Evolutionary conservation across 805 yeast species (phyloP).

Genomic region (Cyberlindnera mycetangii): DNA sequence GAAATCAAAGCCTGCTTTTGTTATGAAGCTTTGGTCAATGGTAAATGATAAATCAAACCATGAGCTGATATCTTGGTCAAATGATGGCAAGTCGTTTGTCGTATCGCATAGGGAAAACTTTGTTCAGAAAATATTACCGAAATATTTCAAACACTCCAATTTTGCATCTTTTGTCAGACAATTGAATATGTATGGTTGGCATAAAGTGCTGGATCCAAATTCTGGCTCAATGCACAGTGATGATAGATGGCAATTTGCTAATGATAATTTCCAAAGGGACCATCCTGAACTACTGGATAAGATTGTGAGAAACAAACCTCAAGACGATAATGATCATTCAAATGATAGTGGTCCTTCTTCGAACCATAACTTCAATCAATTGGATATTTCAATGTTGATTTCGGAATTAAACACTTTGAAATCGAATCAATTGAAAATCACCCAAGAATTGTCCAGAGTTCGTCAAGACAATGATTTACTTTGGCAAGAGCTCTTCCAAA

Average conservation of each 20-base stretch:
- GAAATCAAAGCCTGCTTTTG: conserved; percentile 82
- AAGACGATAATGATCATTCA: conserved; percentile 18
- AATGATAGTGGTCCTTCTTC: conserved; percentile 12
- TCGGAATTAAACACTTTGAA: conserved; percentile 48
- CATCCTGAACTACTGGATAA: conserved; percentile 82
- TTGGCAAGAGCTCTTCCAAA: conserved; percentile 85
- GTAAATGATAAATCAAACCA: conserved; percentile 75
- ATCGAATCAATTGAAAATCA: conserved; percentile 72
- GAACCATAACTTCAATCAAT: conserved; percentile 3
- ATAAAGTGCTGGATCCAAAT: conserved; percentile 89
- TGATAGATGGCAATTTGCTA: conserved; percentile 86
- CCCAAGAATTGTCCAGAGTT: conserved; percentile 80
- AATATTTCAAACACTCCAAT: conserved; percentile 91
- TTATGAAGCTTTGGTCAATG: conserved; percentile 93
- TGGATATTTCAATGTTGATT: conserved; percentile 38
- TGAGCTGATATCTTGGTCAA: conserved; percentile 77
- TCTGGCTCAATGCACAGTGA: conserved; percentile 71
- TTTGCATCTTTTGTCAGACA: conserved; percentile 96
- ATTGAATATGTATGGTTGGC: conserved; percentile 98
- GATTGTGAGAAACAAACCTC: conserved; percentile 71
- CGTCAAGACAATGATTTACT: conserved; percentile 83
- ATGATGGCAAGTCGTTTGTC: conserved; percentile 81
- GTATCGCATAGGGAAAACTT: conserved; percentile 80
- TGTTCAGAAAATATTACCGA: conserved; percentile 81
- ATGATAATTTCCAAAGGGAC: conserved; percentile 72